phyloP scores from a whole-genome alignment of 2,329 filamentous ascomycete genomes.

The Xylariaceae sp. region DNA sequence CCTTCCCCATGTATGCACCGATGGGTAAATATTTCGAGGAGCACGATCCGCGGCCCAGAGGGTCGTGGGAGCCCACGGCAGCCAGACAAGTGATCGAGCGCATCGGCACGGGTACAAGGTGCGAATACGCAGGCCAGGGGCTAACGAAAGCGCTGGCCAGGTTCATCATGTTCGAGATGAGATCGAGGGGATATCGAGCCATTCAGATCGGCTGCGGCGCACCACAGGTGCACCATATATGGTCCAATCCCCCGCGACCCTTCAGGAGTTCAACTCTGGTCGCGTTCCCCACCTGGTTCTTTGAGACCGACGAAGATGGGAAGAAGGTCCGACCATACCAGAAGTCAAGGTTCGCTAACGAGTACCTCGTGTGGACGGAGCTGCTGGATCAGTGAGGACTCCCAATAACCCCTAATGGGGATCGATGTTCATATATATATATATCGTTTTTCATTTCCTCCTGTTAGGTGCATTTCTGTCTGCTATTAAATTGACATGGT shows the following conservation, averaged over 20 bases:
- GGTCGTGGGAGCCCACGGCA: slow-evolving; percentile 21
- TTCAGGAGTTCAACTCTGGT: slow-evolving; percentile 20
- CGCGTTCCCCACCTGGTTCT: slow-evolving; percentile 20
- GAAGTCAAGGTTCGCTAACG: slow-evolving; percentile 17
- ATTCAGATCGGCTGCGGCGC: slow-evolving; percentile 24
- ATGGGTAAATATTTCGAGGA: slow-evolving; percentile 17
- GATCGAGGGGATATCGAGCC: slow-evolving; percentile 25
- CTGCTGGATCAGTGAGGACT: slow-evolving; percentile 11
- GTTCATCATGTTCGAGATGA: slow-evolving; percentile 31
- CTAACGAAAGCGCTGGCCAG: slow-evolving; percentile 27
- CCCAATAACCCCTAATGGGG: neutral
- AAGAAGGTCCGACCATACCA: slow-evolving; percentile 19
- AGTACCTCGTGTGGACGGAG: slow-evolving; percentile 21
- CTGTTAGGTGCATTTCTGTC: too few relatives aligned
- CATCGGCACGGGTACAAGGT: slow-evolving; percentile 23
- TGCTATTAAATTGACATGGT: too few relatives aligned
- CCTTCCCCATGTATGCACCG: slow-evolving; percentile 15
- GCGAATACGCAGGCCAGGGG: slow-evolving; percentile 23
- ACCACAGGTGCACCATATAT: slow-evolving; percentile 19
- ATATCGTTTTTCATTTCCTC: neutral
- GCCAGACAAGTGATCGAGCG: slow-evolving; percentile 25
- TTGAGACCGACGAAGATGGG: slow-evolving; percentile 16
- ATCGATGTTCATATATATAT: neutral
- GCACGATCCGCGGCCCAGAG: slow-evolving; percentile 18
- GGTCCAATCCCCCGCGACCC: slow-evolving; percentile 23